Conservation (phyloP, 2,329 filamentous ascomycete species). For the Tolypocladium sp. region DNA sequence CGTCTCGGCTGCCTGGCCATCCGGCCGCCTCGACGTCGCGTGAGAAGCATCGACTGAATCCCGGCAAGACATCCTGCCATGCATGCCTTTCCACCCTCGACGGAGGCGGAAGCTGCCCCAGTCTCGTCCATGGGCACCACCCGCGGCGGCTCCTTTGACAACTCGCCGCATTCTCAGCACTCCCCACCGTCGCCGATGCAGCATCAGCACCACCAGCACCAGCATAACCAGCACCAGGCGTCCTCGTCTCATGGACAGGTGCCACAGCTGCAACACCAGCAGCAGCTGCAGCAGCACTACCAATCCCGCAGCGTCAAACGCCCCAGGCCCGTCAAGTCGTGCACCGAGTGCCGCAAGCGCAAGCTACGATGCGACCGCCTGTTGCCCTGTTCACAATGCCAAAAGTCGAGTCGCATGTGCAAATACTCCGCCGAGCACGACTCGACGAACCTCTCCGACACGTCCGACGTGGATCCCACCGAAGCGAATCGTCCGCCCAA, state of each 20-base stretch:
- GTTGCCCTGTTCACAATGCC: constrained; percentile 48
- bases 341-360: constrained; percentile 47
- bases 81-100: constrained; percentile 6
- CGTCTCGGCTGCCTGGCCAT: not conserved
- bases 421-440: constrained; percentile 43
- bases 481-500: constrained; percentile 26
- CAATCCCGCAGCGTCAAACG: constrained; percentile 40
- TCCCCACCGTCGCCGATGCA: not conserved
- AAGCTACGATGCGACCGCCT: constrained; percentile 48
- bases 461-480: constrained; percentile 30
- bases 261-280: constrained; percentile 16
- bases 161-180: not conserved
- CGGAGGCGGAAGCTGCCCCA: not conserved
- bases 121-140: constrained; percentile 1
- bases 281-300: constrained; percentile 14
- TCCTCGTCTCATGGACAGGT: constrained; percentile 5
- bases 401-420: constrained; percentile 45
- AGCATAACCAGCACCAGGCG: constrained; percentile 5
- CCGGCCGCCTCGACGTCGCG: not conserved
- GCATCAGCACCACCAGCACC: constrained; percentile 1
- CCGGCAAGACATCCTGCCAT: constrained; percentile 2
- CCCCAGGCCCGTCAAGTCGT: constrained; percentile 46
- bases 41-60: not conserved
- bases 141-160: constrained; percentile 4
- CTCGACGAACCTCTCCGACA: constrained; percentile 36